Base-by-base conservation (phyloP, 1,284 basidiomycete species). In the Neonothopanus nambi region DNA sequence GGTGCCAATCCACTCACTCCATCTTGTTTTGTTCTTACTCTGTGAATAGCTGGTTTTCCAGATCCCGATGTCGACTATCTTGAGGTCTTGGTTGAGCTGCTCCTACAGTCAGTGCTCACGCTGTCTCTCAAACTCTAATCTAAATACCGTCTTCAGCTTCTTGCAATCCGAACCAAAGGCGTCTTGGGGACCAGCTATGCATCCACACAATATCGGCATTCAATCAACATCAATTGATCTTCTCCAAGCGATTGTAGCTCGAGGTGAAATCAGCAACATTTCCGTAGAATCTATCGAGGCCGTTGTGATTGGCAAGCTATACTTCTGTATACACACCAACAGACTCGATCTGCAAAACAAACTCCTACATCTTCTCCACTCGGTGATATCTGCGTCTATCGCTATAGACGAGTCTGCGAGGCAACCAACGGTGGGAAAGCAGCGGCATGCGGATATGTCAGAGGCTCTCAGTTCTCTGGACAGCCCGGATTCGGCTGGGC, bases 261-360 rank as follows among this genome's bases (percentile, higher is more conserved):
- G 91, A 4, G 93, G 91, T 15, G 90, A 95, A 52, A 67, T 93
- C 5, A 83, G 89, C 44, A 60, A 71, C 3, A 63, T 80, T 12
- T 71, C 80, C 1, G 71, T 92, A 2, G 80, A 85, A 53, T 72
- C 74, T 20, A 76, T 95, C 45, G 89, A 96, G 67, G 77, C 81
- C 0, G 78, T 80, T 1, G 76, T 97, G 35, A 76, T 94, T 40
- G 80, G 81, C 46, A 90, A 92, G 63, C 77, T 98, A 2, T 91
- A 86, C 61, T 74, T 84, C 46, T 87, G 81, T 26, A 76, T 97
- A 17, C 87, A 93, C 59, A 74, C 75, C 20, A 74, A 73, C 17
- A 80, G 85, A 28, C 78, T 94, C 33, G 89, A 95, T 60, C 75
- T 95, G 13, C 95, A 97, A 70, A 95, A 93, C 76, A 95, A 95